Conservation (phyloP, 192 early-diverging fungal species). For the Coemansia pectinata region DNA sequence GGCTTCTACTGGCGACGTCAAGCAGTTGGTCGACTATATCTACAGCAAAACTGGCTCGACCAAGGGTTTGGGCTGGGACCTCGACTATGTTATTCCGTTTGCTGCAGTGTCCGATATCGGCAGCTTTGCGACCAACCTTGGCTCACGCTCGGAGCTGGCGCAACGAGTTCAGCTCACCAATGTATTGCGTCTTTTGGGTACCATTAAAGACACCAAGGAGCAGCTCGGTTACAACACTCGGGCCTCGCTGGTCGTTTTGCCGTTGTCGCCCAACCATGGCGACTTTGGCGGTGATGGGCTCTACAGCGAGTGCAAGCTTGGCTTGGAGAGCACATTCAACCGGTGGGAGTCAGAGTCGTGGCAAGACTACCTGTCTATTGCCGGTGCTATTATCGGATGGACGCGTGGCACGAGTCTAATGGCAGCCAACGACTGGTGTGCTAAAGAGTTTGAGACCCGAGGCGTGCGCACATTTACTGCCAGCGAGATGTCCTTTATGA, state of each 20-base stretch:
- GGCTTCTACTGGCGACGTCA: conserved; percentile 78
- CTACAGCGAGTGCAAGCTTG: conserved; percentile 93
- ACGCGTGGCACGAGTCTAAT: conserved; percentile 96
- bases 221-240: conserved; percentile 74
- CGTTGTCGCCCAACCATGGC: conserved; percentile 96
- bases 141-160: conserved; percentile 86
- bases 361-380: conserved; percentile 81
- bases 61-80: conserved; percentile 83
- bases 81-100: conserved; percentile 94
- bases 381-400: conserved; percentile 96
- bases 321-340: conserved; percentile 88
- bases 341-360: conserved; percentile 90
- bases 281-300: conserved; percentile 91
- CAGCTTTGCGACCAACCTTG: conserved; percentile 80
- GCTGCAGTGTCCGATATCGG: conserved; percentile 92
- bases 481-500: conserved; percentile 92
- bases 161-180: conserved; percentile 96
- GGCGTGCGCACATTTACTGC: conserved; percentile 92
- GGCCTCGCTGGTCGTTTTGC: conserved; percentile 84
- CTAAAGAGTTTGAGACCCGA: conserved; percentile 81
- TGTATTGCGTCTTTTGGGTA: conserved; percentile 81
- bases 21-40: conserved; percentile 82
- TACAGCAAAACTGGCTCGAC: conserved; percentile 60
- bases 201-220: conserved; percentile 83
- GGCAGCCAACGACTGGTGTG: conserved; percentile 86